Base-by-base conservation (phyloP, 164 flowering plant species). In the Magnolia officinalis region DNA sequence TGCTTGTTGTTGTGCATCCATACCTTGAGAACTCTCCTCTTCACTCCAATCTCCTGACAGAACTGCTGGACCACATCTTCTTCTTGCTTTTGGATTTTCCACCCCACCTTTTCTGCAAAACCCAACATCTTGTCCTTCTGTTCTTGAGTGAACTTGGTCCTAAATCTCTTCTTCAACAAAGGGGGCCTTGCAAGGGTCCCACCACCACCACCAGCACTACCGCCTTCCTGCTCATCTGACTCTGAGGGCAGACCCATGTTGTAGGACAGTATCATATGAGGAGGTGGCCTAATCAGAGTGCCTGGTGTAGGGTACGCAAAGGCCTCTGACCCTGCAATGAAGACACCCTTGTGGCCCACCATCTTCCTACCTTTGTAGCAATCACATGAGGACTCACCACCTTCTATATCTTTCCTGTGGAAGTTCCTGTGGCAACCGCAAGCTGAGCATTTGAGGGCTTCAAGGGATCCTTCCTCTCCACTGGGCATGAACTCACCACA, bases 1-100 rank as follows among this genome's bases (percentile, higher is more conserved):
- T 89, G 93, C 85, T 93, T 92, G 91, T 93, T 93, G 85, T 93
- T 93, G 81, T 93, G 98, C 98, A 93, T 93, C 98, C 98, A 93
- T 8, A 93, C 98, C 81, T 92, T 94, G 74, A 94, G 90, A 19
- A 94, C 98, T 75, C 97, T 86, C 79, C 97, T 90, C 80, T 88
- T 91, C 70, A 94, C 83, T 0, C 98, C 98, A 84, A 92, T 80
- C 78, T 94, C 96, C 75, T 92, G 93, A 68, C 98, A 94, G 77
- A 94, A 88, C 66, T 90, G 93, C 78, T 91, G 96, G 82, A 94
- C 93, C 69, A 85, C 90, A 7, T 75, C 45, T 70, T 91, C 98
- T 77, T 92, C 98, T 65, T 90, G 97, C 84, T 88, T 94, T 83
- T 92, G 98, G 24, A 94, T 87, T 75, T 87, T 94, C 97, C 98